Conservation (phyloP, 208 protist genomes). For the Leishmania martiniquensis region DNA sequence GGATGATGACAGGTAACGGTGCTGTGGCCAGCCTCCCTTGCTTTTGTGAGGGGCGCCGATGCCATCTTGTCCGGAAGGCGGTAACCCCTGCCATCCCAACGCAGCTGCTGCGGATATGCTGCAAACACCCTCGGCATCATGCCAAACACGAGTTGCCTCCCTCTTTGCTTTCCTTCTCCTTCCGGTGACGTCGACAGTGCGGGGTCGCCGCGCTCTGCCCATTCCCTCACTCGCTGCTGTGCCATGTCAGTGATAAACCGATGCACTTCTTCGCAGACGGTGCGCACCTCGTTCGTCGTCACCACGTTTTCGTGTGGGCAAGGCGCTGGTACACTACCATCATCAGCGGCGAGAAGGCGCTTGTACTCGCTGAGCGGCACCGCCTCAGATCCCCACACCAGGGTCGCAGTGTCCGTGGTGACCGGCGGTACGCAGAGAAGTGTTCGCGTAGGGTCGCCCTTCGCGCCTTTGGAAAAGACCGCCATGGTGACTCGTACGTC, state of each 20-base stretch:
- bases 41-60: neutral
- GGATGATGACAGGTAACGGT: conserved; percentile 36
- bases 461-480: conserved; percentile 26
- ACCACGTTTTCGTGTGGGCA: conserved; percentile 5
- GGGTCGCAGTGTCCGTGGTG: conserved; percentile 23
- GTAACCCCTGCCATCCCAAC: conserved; percentile 38
- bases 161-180: neutral
- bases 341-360: conserved; percentile 2
- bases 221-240: neutral
- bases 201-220: neutral
- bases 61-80: conserved; percentile 6
- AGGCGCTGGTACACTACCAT: neutral
- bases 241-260: conserved; percentile 18
- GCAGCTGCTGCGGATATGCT: conserved; percentile 33
- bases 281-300: conserved; percentile 24
- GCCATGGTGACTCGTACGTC: conserved; percentile 37
- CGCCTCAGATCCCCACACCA: conserved; percentile 36
- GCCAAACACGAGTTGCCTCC: conserved; percentile 3
- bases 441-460: conserved; percentile 10
- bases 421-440: conserved; percentile 38
- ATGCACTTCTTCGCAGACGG: conserved; percentile 5
- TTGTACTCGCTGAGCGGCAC: conserved; percentile 4
- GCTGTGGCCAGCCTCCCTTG: neutral
- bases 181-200: neutral
- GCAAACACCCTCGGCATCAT: conserved; percentile 33